Conservation (phyloP, 345 rosid species). For the Rhodomyrtus tomentosa region DNA sequence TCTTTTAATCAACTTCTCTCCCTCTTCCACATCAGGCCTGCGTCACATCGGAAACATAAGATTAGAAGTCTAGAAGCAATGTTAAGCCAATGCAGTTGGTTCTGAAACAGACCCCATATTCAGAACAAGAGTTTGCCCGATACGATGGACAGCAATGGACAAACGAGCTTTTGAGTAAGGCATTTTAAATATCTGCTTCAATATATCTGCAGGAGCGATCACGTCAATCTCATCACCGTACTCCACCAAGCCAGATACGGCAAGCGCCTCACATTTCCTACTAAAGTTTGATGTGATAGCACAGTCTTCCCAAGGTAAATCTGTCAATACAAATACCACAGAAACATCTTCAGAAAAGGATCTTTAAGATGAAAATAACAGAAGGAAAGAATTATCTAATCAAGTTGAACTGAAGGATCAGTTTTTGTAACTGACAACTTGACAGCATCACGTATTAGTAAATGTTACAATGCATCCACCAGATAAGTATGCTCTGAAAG, state of each 20-base stretch:
- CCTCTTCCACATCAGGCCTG: slow-evolving; percentile 93
- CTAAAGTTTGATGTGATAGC: slow-evolving; percentile 48
- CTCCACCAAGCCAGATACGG: slow-evolving; percentile 86
- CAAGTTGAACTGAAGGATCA: not conserved
- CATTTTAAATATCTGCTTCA: slow-evolving; percentile 92
- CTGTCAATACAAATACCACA: slow-evolving; percentile 25
- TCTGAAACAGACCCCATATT: slow-evolving; percentile 56
- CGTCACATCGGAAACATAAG: not conserved
- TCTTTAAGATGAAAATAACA: not conserved
- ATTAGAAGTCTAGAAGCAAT: slow-evolving; percentile 1
- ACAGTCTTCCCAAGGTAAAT: slow-evolving; percentile 55
- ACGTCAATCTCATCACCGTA: slow-evolving; percentile 96
- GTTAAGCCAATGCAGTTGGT: not conserved
- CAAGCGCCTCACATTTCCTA: slow-evolving; percentile 85
- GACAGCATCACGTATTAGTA: not conserved
- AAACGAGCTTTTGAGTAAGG: slow-evolving; percentile 91
- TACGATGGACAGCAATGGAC: slow-evolving; percentile 82
- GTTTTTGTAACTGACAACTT: not conserved
- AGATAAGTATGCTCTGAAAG: not conserved
- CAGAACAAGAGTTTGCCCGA: slow-evolving; percentile 86
- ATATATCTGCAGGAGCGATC: slow-evolving; percentile 78
- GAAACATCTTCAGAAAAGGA: slow-evolving; percentile 1
- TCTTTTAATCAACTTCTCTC: slow-evolving; percentile 74
- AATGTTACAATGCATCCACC: not conserved
- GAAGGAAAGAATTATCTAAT: not conserved